Evolutionary conservation across 495 filamentous ascomycete species (phyloP), one percentile per base, ranked within the genome.

Genomic region (Podospora fimiseda): DNA sequence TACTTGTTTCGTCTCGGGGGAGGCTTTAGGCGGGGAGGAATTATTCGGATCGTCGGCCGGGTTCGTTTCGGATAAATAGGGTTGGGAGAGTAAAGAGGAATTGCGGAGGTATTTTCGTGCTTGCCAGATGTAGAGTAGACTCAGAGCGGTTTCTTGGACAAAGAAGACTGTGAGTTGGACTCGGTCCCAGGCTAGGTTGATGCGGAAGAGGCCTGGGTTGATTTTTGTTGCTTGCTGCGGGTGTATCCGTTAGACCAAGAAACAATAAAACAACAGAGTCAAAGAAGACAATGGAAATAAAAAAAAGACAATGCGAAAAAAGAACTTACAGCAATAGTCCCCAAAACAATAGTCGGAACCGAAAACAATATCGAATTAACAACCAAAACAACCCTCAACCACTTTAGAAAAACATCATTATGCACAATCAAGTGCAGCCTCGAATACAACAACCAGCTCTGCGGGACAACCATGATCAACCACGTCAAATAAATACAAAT

Each of bases 121-220:
- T 16, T 70, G 65, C 50, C 53, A 60, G 27, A 73, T 70, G 58
- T 75, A 75, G 15, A 74, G 56, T 16, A 58, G 50, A 41, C 59
- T 64, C 14, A 75, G 50, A 38, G 55, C 45, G 3, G 55, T 56
- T 55, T 75, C 71, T 50, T 75, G 72, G 4, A 70, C 53, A 49
- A 67, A 70, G 62, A 72, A 75, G 22, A 70, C 60, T 39, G 60
- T 63, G 11, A 67, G 51, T 39, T 72, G 67, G n/a, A 69, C 48
- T 37, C 64, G 63, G 42, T 68, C 67, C 62, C 60, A 68, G 53
- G 62, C 53, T 20, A 37, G 5, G 27, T 66, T 58, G 57, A 63
- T 49, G 18, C 27, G 42, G 19, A 16, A 42, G 6, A 60, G 36
- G 4, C 38, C 36, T 11, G 43, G 51, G 46, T 43, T 53, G 36